Evolutionary conservation across 2,329 filamentous ascomycete species (phyloP), one percentile per base, ranked within the genome.

Genomic region (Paracoccidioides brasiliensis): DNA sequence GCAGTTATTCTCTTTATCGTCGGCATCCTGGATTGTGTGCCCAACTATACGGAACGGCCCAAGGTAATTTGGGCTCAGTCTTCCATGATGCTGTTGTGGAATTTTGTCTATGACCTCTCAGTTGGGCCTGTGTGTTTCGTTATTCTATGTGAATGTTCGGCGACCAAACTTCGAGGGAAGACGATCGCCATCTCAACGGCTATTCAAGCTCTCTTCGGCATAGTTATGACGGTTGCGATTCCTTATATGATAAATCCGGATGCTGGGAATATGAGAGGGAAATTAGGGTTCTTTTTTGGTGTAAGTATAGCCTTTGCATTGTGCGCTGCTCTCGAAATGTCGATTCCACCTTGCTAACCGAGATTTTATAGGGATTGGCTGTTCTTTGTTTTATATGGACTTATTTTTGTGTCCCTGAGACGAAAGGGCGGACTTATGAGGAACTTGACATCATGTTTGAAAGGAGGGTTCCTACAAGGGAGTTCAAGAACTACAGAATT

Each of bases 91-190:
- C 63, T 73, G 6, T 61, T 73, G 30, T 74, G 70, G 58, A 66
- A 69, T 5, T 67, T 72, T 54, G 62, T 71, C 5, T 75, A 74
- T 58, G 67, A 69, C 40, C 54, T 69, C 38, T 73, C 70, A 0
- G 67, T 74, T 52, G 73, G 72, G 1, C 67, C 70, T 7, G 64
- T 74, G 46, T 69, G 68, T 44, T 79, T 78, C 38, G 71, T 72
- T 38, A 68, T 76, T 44, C 69, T 75, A 1, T 74, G 74, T 4
- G 76, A 77, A 61, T 76, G 64, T n/a, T 72, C 67, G 0, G 74
- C 72, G 0, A 67, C 75, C 3, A 62, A 62, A 2, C 64, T 76
- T 2, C 67, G 72, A 0, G 74, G 73, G 56, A 73, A 73, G 46
- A 79, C 76, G n/a, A 76, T 65, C 55, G 64, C 66, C 35, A 61